Evolutionary conservation across 2,329 filamentous ascomycete species (phyloP).

Genomic region (Rhynchosporium agropyri): DNA sequence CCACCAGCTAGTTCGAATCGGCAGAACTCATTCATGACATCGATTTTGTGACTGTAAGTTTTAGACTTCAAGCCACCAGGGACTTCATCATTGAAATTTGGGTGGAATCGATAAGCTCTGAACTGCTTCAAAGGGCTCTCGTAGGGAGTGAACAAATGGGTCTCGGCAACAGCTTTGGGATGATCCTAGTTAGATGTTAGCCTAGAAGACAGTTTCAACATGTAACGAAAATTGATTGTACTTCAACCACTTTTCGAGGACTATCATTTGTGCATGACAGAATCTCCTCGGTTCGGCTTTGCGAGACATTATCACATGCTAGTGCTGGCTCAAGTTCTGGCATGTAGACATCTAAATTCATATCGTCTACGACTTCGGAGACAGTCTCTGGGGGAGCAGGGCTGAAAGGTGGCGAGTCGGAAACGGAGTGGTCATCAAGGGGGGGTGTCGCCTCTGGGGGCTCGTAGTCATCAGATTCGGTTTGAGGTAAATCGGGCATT

Average conservation of each 20-base stretch:
- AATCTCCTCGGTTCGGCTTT: slow-evolving; percentile 26
- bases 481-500: slow-evolving; percentile 26
- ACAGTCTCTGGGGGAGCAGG: slow-evolving; percentile 44
- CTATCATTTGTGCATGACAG: slow-evolving; percentile 26
- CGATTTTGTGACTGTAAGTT: slow-evolving; percentile 92
- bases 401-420: slow-evolving; percentile 47
- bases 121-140: slow-evolving; percentile 81
- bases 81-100: slow-evolving; percentile 69
- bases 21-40: slow-evolving; percentile 74
- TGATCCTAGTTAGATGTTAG: slow-evolving; percentile 35
- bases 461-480: slow-evolving; percentile 57
- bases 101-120: slow-evolving; percentile 88
- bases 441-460: slow-evolving; percentile 50
- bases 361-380: slow-evolving; percentile 31
- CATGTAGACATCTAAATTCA: slow-evolving; percentile 27
- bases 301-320: slow-evolving; percentile 15
- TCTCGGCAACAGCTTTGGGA: slow-evolving; percentile 20
- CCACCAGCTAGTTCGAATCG: slow-evolving; percentile 71
- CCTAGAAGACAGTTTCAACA: slow-evolving; percentile 24
- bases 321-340: slow-evolving; percentile 35
- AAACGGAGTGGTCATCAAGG: slow-evolving; percentile 25
- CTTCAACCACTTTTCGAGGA: slow-evolving; percentile 32
- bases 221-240: slow-evolving; percentile 30
- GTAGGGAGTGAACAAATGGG: slow-evolving; percentile 61
- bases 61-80: slow-evolving; percentile 80